Conservation (phyloP, 768 basidiomycete species). For the Russula olivacea region DNA sequence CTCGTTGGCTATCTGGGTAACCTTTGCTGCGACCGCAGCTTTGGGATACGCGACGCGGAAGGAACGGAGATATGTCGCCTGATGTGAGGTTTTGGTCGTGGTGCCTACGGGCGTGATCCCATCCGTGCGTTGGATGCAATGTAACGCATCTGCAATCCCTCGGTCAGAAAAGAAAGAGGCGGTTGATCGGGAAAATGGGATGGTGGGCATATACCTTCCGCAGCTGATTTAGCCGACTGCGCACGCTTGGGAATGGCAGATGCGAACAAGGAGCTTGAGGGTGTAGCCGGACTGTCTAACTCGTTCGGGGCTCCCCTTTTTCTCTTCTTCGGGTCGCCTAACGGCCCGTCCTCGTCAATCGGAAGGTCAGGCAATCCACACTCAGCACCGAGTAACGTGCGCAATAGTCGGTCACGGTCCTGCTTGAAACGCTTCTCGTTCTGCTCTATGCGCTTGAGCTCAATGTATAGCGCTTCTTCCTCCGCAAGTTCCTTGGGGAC, state of each 20-base stretch:
- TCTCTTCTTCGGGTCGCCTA: slow-evolving; percentile 49
- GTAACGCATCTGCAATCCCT: slow-evolving; percentile 46
- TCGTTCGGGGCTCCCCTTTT: slow-evolving; percentile 39
- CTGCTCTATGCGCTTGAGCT: slow-evolving; percentile 93
- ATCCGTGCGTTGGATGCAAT: slow-evolving; percentile 72
- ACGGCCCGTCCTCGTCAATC: slow-evolving; percentile 55
- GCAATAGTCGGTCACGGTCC: slow-evolving; percentile 82
- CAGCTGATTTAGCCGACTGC: slow-evolving; percentile 50
- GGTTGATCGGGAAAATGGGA: background rate
- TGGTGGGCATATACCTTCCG: slow-evolving; percentile 43
- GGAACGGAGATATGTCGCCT: slow-evolving; percentile 78
- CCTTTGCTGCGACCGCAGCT: slow-evolving; percentile 63
- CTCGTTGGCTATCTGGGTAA: slow-evolving; percentile 71
- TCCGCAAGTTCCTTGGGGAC: slow-evolving; percentile 86
- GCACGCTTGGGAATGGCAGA: slow-evolving; percentile 27
- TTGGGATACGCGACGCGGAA: slow-evolving; percentile 81
- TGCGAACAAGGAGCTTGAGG: slow-evolving; percentile 31
- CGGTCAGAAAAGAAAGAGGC: slow-evolving; percentile 19
- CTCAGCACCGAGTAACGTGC: slow-evolving; percentile 79
- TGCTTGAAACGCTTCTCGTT: slow-evolving; percentile 81
- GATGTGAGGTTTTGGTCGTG: slow-evolving; percentile 69
- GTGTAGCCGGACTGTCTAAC: slow-evolving; percentile 46
- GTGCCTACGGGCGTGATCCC: slow-evolving; percentile 43
- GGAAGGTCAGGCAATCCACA: slow-evolving; percentile 74
- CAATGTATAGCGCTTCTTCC: slow-evolving; percentile 91